phyloP scores from a whole-genome alignment of 768 basidiomycete species.

The Leccinum variicolor region DNA sequence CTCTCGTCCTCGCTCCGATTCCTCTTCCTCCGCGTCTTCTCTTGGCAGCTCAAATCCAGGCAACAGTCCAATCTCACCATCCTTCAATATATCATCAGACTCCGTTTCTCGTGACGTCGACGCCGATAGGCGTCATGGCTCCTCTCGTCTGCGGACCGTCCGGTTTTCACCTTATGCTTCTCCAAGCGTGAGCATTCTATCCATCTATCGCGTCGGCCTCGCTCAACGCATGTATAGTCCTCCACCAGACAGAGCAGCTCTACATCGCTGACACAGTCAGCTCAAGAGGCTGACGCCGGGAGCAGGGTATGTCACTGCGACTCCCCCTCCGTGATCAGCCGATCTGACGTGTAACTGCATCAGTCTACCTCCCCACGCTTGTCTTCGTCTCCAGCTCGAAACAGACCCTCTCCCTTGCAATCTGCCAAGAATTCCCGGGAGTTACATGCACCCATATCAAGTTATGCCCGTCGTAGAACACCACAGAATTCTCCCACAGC shows the following conservation, averaged over 20 bases:
- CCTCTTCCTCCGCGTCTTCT: slow-evolving; percentile 46
- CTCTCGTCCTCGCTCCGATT: slow-evolving; percentile 35
- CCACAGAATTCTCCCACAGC: slow-evolving; percentile 71
- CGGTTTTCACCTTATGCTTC: slow-evolving; percentile 32
- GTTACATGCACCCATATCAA: slow-evolving; percentile 69
- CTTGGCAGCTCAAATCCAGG: slow-evolving; percentile 35
- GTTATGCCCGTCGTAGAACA: slow-evolving; percentile 75
- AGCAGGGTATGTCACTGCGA: slow-evolving; percentile 35
- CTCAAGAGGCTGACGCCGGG: slow-evolving; percentile 25
- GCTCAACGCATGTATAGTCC: slow-evolving; percentile 28
- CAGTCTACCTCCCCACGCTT: slow-evolving; percentile 35
- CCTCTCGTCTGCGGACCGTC: slow-evolving; percentile 25
- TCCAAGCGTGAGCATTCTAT: slow-evolving; percentile 21
- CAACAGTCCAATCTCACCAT: slow-evolving; percentile 30
- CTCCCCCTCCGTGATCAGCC: slow-evolving; percentile 27
- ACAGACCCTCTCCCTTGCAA: slow-evolving; percentile 42
- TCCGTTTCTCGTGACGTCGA: slow-evolving; percentile 29
- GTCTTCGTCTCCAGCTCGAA: slow-evolving; percentile 42
- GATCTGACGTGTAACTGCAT: slow-evolving; percentile 26
- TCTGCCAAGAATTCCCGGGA: slow-evolving; percentile 51
- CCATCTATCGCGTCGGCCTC: background rate
- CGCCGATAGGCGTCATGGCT: slow-evolving; percentile 24
- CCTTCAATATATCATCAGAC: slow-evolving; percentile 34
- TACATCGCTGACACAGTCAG: slow-evolving; percentile 40
- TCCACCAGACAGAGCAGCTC: slow-evolving; percentile 45